phyloP scores from a whole-genome alignment of 768 basidiomycete genomes.

The Coprinellus micaceus region DNA sequence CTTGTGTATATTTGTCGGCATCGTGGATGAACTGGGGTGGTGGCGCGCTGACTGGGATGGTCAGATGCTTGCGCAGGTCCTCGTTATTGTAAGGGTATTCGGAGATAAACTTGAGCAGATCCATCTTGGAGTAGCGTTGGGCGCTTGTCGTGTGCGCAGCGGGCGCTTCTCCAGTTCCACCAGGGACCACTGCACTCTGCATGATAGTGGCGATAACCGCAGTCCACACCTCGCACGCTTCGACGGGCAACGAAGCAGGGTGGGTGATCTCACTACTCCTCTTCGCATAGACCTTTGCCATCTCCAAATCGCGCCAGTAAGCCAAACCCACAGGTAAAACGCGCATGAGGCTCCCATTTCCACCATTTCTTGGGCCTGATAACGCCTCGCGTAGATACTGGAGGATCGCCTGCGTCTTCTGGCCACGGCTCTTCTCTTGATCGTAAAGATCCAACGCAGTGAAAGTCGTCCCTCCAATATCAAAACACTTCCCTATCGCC shows the following conservation, averaged over 20 bases:
- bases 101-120: constrained; percentile 35
- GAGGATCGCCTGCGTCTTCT: too few species aligned
- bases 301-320: constrained; percentile 35
- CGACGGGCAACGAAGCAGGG: constrained; percentile 36
- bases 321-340: constrained; percentile 40
- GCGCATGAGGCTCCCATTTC: constrained; percentile 47
- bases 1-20: constrained; percentile 24
- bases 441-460: constrained; percentile 32
- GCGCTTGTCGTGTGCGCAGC: too few species aligned
- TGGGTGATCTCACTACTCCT: constrained; percentile 43
- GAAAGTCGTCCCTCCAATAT: constrained; percentile 35
- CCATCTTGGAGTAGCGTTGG: constrained; percentile 36
- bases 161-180: too few species aligned
- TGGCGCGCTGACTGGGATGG: constrained; percentile 23
- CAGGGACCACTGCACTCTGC: constrained; percentile 7
- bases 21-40: constrained; percentile 9
- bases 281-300: constrained; percentile 29
- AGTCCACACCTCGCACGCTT: constrained; percentile 42
- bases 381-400: constrained; percentile 27
- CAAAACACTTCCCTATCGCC: constrained; percentile 33
- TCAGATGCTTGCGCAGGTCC: constrained; percentile 29
- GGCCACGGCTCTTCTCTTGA: too few species aligned
- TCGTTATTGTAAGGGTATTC: constrained; percentile 33
- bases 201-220: constrained; percentile 31
- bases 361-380: constrained; percentile 22